A percentile compares a stretch with the other conserved stretches of the same genome.
Evolutionary conservation across 2,329 filamentous ascomycete species (phyloP).

Genomic region (Colletotrichum melonis): DNA sequence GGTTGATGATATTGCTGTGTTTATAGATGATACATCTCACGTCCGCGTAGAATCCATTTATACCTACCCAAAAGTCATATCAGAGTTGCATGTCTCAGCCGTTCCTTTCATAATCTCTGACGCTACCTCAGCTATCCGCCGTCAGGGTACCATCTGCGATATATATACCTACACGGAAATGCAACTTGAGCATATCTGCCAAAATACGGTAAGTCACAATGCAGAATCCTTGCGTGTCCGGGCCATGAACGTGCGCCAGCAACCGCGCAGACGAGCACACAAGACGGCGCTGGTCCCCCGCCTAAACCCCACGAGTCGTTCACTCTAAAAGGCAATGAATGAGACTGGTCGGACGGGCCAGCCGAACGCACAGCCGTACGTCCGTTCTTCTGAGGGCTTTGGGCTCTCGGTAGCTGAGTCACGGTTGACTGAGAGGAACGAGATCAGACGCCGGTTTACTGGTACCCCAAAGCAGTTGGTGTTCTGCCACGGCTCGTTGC

Average conservation of each 20-base stretch:
- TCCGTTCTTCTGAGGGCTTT: not conserved
- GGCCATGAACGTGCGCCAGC: not conserved
- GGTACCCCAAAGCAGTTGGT: not conserved
- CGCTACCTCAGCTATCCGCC: not conserved
- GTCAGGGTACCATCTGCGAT: not conserved
- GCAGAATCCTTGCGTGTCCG: not conserved
- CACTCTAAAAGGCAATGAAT: slow-evolving; percentile 23
- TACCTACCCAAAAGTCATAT: no score
- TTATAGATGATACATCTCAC: not conserved
- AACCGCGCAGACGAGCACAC: not conserved
- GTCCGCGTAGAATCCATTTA: no score
- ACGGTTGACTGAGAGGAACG: not conserved
- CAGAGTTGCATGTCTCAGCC: not conserved
- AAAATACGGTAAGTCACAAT: no score
- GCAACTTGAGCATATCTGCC: not conserved
- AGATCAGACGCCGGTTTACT: not conserved
- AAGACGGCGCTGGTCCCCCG: not conserved
- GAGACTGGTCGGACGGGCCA: slow-evolving; percentile 9
- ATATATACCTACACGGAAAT: not conserved
- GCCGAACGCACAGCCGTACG: not conserved
- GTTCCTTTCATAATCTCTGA: not conserved
- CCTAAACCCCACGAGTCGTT: not conserved
- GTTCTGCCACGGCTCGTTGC: not conserved
- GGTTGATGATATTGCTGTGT: not conserved
- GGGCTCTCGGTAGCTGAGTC: not conserved